Evolutionary conservation across 2,329 filamentous ascomycete genomes (phyloP).

Genomic region (Malbranchea cinnamomea): DNA sequence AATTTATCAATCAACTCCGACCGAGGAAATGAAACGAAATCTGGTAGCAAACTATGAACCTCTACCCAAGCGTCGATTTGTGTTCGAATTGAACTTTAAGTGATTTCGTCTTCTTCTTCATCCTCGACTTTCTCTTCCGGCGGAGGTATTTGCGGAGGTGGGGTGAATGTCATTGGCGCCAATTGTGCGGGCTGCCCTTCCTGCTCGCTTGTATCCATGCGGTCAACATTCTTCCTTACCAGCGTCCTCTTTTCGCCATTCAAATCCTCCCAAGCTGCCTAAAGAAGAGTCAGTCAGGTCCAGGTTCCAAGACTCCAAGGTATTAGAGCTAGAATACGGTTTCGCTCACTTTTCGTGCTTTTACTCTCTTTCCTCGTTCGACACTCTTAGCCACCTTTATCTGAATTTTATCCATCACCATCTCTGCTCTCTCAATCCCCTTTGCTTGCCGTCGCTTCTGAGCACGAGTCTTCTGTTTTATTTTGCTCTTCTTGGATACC

Average conservation of each 20-base stretch:
- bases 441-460: conserved; percentile 40
- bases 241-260: conserved; percentile 6
- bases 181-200: conserved; percentile 4
- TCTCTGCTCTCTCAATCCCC: conserved; percentile 41
- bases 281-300: conserved; percentile 5
- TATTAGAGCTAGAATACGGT: neutral
- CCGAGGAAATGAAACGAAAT: conserved; percentile 24
- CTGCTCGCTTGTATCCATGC: conserved; percentile 7
- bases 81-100: conserved; percentile 16
- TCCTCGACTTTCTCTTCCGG: conserved; percentile 12
- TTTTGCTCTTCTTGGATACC: conserved; percentile 34
- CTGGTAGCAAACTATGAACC: conserved; percentile 4
- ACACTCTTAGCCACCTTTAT: conserved; percentile 41
- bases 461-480: conserved; percentile 35
- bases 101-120: conserved; percentile 30
- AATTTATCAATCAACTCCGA: conserved; percentile 46
- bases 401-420: conserved; percentile 39
- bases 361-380: conserved; percentile 32
- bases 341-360: conserved; percentile 28
- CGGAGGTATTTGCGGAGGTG: conserved; percentile 1
- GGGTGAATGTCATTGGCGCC: conserved; percentile 10
- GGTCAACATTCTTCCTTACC: conserved; percentile 6
- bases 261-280: conserved; percentile 12
- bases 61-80: neutral
- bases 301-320: neutral